phyloP scores from a whole-genome alignment of 768 basidiomycete species.

The Boletus rubroflammeus region DNA sequence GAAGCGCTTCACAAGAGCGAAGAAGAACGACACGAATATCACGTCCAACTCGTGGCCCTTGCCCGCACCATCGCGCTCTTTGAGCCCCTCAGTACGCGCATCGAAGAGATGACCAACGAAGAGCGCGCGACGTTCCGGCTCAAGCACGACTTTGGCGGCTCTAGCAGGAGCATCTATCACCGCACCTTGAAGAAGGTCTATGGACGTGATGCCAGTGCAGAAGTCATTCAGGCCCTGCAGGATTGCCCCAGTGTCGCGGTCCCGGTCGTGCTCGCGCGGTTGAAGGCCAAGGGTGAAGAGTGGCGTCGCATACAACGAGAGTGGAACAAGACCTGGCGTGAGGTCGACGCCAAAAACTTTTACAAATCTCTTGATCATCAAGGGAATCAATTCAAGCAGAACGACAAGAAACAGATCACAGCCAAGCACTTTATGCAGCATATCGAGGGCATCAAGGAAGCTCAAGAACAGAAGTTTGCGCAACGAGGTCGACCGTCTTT shows the following conservation, averaged over 20 bases:
- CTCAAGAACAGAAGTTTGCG: slow-evolving; percentile 44
- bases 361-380: slow-evolving; percentile 98
- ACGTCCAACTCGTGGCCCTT: slow-evolving; percentile 91
- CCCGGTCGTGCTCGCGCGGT: slow-evolving; percentile 82
- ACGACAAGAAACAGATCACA: slow-evolving; percentile 92
- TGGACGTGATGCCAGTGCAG: slow-evolving; percentile 69
- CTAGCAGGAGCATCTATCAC: slow-evolving; percentile 84
- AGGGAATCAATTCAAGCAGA: slow-evolving; percentile 89
- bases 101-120: slow-evolving; percentile 85
- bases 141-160: slow-evolving; percentile 84
- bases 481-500: slow-evolving; percentile 35
- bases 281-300: slow-evolving; percentile 95
- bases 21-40: slow-evolving; percentile 97
- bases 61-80: slow-evolving; percentile 86
- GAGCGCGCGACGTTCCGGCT: slow-evolving; percentile 81
- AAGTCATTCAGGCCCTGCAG: slow-evolving; percentile 83
- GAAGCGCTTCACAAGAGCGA: slow-evolving; percentile 95
- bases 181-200: slow-evolving; percentile 94
- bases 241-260: slow-evolving; percentile 88
- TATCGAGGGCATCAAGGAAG: slow-evolving; percentile 64
- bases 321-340: slow-evolving; percentile 96
- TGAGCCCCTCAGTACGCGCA: slow-evolving; percentile 80
- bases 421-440: slow-evolving; percentile 79
- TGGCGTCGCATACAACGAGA: slow-evolving; percentile 94
- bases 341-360: slow-evolving; percentile 95